Percentiles rank a stretch among this genome's conserved stretches.
Conservation (phyloP, 768 basidiomycete genomes). For the Ramaria sp. region DNA sequence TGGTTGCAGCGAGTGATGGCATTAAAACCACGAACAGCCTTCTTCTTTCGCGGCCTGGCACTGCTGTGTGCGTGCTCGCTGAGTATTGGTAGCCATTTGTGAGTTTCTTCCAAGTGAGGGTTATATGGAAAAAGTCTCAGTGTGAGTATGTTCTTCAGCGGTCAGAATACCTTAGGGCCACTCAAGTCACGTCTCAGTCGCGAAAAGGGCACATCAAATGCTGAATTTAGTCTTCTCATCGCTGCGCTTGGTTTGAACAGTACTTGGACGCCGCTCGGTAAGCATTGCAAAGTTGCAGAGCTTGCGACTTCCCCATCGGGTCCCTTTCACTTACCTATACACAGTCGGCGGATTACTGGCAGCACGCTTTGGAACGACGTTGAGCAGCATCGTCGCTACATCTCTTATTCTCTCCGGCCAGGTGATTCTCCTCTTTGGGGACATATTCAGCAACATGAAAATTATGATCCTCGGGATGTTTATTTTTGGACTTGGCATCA, state of each 20-base stretch:
- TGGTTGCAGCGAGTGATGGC: background rate
- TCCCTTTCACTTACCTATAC: background rate
- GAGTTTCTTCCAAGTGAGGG: conserved; percentile 14
- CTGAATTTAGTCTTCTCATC: conserved; percentile 67
- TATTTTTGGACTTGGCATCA: conserved; percentile 68
- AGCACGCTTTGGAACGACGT: conserved; percentile 59
- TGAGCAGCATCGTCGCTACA: conserved; percentile 64
- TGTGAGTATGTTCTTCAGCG: conserved; percentile 27
- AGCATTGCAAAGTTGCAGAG: background rate
- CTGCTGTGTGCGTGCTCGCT: conserved; percentile 62
- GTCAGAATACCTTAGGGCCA: conserved; percentile 65
- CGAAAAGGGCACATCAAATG: conserved; percentile 66
- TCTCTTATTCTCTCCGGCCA: conserved; percentile 63
- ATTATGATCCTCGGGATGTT: conserved; percentile 70
- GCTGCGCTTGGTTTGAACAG: conserved; percentile 69
- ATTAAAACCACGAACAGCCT: background rate
- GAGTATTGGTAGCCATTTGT: conserved; percentile 74
- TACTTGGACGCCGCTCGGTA: conserved; percentile 57
- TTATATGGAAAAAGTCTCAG: background rate
- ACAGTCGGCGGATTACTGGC: conserved; percentile 58
- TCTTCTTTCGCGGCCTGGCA: conserved; percentile 44
- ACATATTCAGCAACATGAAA: conserved; percentile 46
- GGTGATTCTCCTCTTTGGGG: conserved; percentile 53
- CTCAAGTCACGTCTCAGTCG: conserved; percentile 58
- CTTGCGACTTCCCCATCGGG: background rate